These are phyloP conservation scores for Amaranthus tricolor DNA, from an alignment of 179 eudicot genomes.

Conservation along the genomic window DNA sequence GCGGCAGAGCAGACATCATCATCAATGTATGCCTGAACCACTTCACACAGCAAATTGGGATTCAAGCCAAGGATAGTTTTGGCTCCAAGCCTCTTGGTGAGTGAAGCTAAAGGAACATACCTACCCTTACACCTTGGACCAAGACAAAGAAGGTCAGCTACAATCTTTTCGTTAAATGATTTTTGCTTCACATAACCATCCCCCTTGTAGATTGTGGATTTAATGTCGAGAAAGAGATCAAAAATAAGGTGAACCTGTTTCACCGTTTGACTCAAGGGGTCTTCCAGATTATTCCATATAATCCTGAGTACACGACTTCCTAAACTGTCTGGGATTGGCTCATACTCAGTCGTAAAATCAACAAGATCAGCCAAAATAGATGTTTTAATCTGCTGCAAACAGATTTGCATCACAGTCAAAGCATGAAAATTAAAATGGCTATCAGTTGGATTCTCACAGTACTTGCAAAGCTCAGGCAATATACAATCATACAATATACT, in stretches of 20 bases:
- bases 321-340: constrained; percentile 62
- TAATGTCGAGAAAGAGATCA: constrained; percentile 86
- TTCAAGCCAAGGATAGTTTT: constrained; percentile 66
- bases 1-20: constrained; percentile 97
- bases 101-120: constrained; percentile 85
- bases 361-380: constrained; percentile 47
- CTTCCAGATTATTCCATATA: constrained; percentile 95
- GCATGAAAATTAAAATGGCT: constrained; percentile 95
- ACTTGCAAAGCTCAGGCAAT: constrained; percentile 81
- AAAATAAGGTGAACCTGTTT: constrained; percentile 95
- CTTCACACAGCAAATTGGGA: constrained; percentile 63
- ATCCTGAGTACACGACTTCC: constrained; percentile 59
- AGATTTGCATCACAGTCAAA: constrained; percentile 89
- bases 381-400: constrained; percentile 96
- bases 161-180: constrained; percentile 50
- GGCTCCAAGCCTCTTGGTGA: constrained; percentile 89
- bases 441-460: constrained; percentile 87
- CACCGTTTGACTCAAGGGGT: constrained; percentile 92
- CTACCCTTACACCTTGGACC: constrained; percentile 97
- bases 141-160: constrained; percentile 66
- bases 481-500: constrained; percentile 75
- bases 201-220: constrained; percentile 49
- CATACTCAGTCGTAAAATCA: constrained; percentile 31
- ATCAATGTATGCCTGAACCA: constrained; percentile 66
- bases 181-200: constrained; percentile 46